These are phyloP conservation scores for Macrophomina pseudophaseolina DNA, from an alignment of 2,329 filamentous ascomycete genomes.

Conservation along the genomic window DNA sequence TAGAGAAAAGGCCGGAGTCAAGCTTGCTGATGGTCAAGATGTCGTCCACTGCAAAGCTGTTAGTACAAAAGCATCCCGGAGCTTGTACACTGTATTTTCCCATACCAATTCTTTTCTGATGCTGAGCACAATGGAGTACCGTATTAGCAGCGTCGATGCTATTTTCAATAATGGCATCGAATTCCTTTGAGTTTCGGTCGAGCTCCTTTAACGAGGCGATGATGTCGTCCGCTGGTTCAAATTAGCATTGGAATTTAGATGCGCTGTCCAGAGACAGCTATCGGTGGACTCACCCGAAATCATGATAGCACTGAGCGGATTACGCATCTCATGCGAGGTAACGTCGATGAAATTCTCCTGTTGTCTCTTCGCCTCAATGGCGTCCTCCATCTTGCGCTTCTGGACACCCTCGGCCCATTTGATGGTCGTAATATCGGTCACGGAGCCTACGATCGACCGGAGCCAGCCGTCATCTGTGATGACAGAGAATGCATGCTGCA, in stretches of 20 bases:
- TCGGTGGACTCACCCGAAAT: slow-evolving; percentile 22
- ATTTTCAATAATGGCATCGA: background rate
- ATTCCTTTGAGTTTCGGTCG: background rate
- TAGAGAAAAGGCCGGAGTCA: slow-evolving; percentile 35
- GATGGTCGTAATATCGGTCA: slow-evolving; percentile 41
- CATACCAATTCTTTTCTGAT: slow-evolving; percentile 40
- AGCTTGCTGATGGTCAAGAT: slow-evolving; percentile 28
- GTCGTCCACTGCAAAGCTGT: slow-evolving; percentile 21
- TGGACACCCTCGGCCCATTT: slow-evolving; percentile 36
- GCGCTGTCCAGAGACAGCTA: background rate
- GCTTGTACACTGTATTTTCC: background rate
- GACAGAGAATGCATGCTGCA: slow-evolving; percentile 31
- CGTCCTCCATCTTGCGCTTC: slow-evolving; percentile 32
- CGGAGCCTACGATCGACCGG: slow-evolving; percentile 38
- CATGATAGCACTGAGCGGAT: slow-evolving; percentile 29
- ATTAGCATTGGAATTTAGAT: background rate
- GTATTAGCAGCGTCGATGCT: slow-evolving; percentile 34
- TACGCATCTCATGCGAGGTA: slow-evolving; percentile 44
- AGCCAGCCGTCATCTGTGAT: slow-evolving; percentile 35
- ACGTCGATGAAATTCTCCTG: slow-evolving; percentile 46
- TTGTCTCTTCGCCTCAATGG: slow-evolving; percentile 40
- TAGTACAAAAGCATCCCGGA: background rate
- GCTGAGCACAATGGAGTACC: slow-evolving; percentile 41
- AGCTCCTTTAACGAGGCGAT: slow-evolving; percentile 10
- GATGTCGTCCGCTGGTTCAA: slow-evolving; percentile 19